Evolutionary conservation across 1,284 basidiomycete species (phyloP).

Genomic region (Microbotryum saponariae): DNA sequence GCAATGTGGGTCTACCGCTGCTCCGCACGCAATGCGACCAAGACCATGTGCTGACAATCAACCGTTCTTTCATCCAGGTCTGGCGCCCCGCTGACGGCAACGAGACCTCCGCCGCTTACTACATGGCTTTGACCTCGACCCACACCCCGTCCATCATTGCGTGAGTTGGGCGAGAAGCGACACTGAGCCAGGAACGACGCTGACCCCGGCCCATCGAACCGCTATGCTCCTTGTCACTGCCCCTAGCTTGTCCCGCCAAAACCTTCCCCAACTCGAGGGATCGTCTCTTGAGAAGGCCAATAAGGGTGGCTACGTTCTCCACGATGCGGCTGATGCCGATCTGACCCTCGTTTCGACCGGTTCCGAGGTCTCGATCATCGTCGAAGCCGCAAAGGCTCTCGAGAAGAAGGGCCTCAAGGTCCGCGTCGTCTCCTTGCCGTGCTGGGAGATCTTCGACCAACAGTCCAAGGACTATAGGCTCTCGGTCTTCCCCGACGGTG

Average conservation of each 20-base stretch:
- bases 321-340: slow-evolving; percentile 64
- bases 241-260: slow-evolving; percentile 75
- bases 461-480: slow-evolving; percentile 73
- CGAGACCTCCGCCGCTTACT: slow-evolving; percentile 85
- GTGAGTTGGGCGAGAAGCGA: slow-evolving; percentile 1
- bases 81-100: slow-evolving; percentile 81
- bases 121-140: slow-evolving; percentile 63
- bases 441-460: slow-evolving; percentile 79
- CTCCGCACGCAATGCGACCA: not conserved
- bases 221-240: not conserved
- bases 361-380: slow-evolving; percentile 75
- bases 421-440: slow-evolving; percentile 79
- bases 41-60: slow-evolving; percentile 1
- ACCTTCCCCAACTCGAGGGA: slow-evolving; percentile 83
- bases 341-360: slow-evolving; percentile 83
- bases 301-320: slow-evolving; percentile 82
- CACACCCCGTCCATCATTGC: slow-evolving; percentile 71
- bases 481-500: slow-evolving; percentile 76
- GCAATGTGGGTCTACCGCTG: slow-evolving; percentile 32
- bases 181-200: no score
- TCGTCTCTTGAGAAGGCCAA: slow-evolving; percentile 75
- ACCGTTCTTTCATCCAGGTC: slow-evolving; percentile 18
- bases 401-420: slow-evolving; percentile 58
- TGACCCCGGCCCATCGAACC: no score
- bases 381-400: slow-evolving; percentile 74